These are phyloP conservation scores for Rhizopogon vesiculosus DNA, from an alignment of 768 basidiomycete species.

Conservation along the genomic window DNA sequence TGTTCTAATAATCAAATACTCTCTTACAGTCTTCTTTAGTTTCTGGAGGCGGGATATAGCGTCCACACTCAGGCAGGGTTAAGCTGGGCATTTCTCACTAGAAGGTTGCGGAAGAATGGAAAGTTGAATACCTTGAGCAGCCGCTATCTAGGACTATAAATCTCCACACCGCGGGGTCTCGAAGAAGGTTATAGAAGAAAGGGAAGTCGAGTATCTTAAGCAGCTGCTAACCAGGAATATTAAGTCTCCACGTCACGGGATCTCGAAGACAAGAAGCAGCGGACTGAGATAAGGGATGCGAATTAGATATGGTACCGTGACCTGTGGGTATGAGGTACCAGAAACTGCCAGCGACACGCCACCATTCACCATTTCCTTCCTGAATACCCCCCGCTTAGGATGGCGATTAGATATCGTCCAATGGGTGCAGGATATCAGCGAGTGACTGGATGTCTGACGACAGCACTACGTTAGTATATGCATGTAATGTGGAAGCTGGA, in stretches of 20 bases:
- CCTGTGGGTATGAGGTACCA: neutral
- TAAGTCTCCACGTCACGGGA: neutral
- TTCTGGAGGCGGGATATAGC: conserved; percentile 22
- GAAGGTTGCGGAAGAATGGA: neutral
- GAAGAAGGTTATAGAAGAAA: neutral
- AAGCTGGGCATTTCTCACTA: conserved; percentile 8
- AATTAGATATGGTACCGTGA: neutral
- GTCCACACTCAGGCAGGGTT: conserved; percentile 25
- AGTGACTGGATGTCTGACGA: too few species aligned
- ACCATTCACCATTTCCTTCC: neutral
- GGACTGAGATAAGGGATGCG: neutral
- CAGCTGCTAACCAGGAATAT: neutral
- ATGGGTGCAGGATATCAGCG: too few species aligned
- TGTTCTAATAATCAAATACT: neutral
- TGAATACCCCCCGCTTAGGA: neutral
- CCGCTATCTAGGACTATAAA: neutral
- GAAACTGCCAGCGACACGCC: neutral
- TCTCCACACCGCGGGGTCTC: neutral
- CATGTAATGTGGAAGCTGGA: too few species aligned
- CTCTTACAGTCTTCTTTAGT: conserved; percentile 28
- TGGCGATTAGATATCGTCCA: too few species aligned
- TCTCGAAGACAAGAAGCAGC: neutral
- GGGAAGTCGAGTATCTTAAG: too few species aligned
- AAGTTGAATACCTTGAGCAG: too few species aligned
- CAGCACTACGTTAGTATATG: too few species aligned